These are phyloP conservation scores for Diaporthe sp. DNA, from an alignment of 2,329 filamentous ascomycete genomes.

Conservation along the genomic window DNA sequence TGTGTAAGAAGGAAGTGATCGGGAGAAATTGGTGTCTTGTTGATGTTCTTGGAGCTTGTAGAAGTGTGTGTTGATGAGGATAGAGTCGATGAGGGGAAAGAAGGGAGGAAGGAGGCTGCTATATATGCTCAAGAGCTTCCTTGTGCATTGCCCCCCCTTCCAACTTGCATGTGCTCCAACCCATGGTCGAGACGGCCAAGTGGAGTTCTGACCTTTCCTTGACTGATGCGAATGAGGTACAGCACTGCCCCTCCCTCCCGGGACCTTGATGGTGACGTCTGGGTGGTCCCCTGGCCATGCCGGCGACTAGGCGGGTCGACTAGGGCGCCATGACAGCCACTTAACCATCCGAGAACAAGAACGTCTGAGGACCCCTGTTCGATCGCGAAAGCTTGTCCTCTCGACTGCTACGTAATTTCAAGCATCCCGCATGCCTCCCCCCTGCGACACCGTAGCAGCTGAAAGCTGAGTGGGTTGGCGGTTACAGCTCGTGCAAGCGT, in stretches of 20 bases:
- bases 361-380: slow-evolving; percentile 20
- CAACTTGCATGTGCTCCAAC: slow-evolving; percentile 17
- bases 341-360: slow-evolving; percentile 14
- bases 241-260: slow-evolving; percentile 32
- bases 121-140: slow-evolving; percentile 36
- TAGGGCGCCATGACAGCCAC: slow-evolving; percentile 20
- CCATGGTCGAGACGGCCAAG: slow-evolving; percentile 33
- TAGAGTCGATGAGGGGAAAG: not conserved
- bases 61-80: slow-evolving; percentile 29
- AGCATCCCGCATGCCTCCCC: slow-evolving; percentile 18
- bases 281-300: slow-evolving; percentile 21
- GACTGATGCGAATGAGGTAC: slow-evolving; percentile 27
- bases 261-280: slow-evolving; percentile 32
- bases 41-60: not conserved
- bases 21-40: not conserved
- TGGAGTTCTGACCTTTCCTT: slow-evolving; percentile 24
- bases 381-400: slow-evolving; percentile 29
- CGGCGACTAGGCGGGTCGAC: slow-evolving; percentile 3
- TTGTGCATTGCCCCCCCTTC: not conserved
- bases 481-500: slow-evolving; percentile 37
- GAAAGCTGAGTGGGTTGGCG: slow-evolving; percentile 30
- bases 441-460: slow-evolving; percentile 28
- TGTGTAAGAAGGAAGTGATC: not conserved
- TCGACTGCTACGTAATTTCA: slow-evolving; percentile 28
- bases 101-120: slow-evolving; percentile 24